Conservation (phyloP, 305 asterid genomes). For the Fraxinus sp. region DNA sequence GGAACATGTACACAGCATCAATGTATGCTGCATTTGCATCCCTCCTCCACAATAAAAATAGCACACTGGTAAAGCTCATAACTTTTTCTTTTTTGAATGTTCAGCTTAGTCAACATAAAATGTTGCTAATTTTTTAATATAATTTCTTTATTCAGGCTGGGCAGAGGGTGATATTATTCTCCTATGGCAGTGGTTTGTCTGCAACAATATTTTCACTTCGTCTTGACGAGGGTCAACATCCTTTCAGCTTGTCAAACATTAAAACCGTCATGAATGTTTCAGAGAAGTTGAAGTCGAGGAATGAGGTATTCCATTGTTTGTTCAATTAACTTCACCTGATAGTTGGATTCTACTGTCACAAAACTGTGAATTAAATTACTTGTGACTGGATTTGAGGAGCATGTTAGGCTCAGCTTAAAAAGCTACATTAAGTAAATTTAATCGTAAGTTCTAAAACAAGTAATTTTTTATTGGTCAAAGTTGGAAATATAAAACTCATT, state of each 20-base stretch:
- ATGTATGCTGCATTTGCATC: slow-evolving; percentile 96
- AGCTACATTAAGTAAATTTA: neutral
- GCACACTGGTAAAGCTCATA: slow-evolving; percentile 57
- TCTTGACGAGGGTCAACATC: slow-evolving; percentile 68
- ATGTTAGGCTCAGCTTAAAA: neutral
- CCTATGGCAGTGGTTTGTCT: slow-evolving; percentile 88
- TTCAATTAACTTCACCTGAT: neutral
- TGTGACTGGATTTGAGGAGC: neutral
- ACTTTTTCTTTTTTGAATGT: neutral
- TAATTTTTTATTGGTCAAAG: neutral
- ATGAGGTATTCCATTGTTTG: slow-evolving; percentile 51
- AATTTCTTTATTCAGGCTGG: slow-evolving; percentile 59
- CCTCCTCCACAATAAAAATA: slow-evolving; percentile 69
- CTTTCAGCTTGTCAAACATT: slow-evolving; percentile 85
- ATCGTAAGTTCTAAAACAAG: neutral
- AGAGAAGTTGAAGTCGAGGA: slow-evolving; percentile 78
- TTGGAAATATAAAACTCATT: neutral
- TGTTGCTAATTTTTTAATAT: neutral
- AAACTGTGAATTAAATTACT: neutral
- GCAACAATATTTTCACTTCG: slow-evolving; percentile 94
- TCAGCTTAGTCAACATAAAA: neutral
- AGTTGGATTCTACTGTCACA: neutral
- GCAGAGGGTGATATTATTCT: slow-evolving; percentile 80
- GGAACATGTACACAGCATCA: slow-evolving; percentile 98
- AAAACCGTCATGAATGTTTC: slow-evolving; percentile 66